These are phyloP conservation scores for Globisporangium middletonii DNA, from an alignment of 352 stramenopile species.

Conservation along the genomic window DNA sequence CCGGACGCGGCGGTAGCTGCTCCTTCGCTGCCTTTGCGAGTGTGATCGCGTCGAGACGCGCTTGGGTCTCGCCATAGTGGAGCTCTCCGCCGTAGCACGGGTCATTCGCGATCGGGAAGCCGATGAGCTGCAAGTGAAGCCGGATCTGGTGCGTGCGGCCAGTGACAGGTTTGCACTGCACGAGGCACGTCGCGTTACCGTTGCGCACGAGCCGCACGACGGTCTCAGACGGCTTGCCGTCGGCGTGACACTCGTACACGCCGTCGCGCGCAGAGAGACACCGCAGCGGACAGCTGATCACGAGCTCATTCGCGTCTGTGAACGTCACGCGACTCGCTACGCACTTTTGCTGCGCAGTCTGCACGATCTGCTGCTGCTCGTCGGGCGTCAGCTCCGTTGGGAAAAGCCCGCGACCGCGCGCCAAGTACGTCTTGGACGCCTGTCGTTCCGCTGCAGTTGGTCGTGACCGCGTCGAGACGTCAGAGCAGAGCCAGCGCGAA, in stretches of 20 bases:
- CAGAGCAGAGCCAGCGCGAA: not conserved
- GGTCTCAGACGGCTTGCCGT: conserved; percentile 79
- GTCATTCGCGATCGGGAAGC: conserved; percentile 96
- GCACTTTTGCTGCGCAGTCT: conserved; percentile 35
- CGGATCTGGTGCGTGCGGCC: conserved; percentile 97
- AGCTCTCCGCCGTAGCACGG: conserved; percentile 95
- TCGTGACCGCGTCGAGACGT: too few relatives aligned
- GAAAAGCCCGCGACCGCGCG: conserved; percentile 89
- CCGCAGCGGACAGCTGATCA: conserved; percentile 77
- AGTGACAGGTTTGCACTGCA: conserved; percentile 92
- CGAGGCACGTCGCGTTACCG: conserved; percentile 74
- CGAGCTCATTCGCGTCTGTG: conserved; percentile 34
- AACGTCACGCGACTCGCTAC: conserved; percentile 49
- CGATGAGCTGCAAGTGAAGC: conserved; percentile 92
- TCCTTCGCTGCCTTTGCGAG: conserved; percentile 30
- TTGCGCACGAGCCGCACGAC: conserved; percentile 50
- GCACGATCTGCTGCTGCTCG: conserved; percentile 33
- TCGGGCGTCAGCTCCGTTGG: conserved; percentile 34
- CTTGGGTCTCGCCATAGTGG: conserved; percentile 78
- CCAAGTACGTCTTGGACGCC: conserved; percentile 95
- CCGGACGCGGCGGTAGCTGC: conserved; percentile 21
- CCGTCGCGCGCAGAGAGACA: conserved; percentile 79
- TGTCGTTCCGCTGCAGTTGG: conserved; percentile 48
- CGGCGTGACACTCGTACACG: conserved; percentile 76
- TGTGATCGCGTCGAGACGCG: conserved; percentile 38